phyloP scores from a whole-genome alignment of 129 eudicot genomes.

The Glebionis coronaria region DNA sequence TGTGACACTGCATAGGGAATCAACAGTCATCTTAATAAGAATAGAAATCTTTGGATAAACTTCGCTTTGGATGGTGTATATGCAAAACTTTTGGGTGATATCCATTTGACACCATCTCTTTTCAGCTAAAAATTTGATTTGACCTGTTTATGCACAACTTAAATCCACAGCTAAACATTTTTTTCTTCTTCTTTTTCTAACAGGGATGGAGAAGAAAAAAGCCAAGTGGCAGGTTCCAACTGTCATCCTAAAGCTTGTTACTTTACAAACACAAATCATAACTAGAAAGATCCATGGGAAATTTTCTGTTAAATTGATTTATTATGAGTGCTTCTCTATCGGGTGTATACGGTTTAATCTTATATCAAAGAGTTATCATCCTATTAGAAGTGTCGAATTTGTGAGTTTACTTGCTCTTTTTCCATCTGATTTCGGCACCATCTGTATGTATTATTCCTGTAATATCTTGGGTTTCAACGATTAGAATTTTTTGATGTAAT shows the following conservation, averaged over 20 bases:
- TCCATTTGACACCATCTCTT: too few species aligned
- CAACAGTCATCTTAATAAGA: too few species aligned
- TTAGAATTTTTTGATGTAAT: slow-evolving; percentile 23
- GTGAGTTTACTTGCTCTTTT: slow-evolving; percentile 21
- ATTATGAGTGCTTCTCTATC: slow-evolving; percentile 12
- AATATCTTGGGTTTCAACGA: slow-evolving; percentile 21
- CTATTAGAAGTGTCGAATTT: slow-evolving; percentile 19
- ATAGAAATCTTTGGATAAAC: too few species aligned
- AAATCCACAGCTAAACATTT: neutral
- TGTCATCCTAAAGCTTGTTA: slow-evolving; percentile 43
- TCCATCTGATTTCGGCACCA: slow-evolving; percentile 15
- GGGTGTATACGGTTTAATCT: slow-evolving; percentile 21
- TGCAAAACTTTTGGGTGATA: too few species aligned
- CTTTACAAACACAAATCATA: neutral
- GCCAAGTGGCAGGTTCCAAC: slow-evolving; percentile 84
- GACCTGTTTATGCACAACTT: too few species aligned
- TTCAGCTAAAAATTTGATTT: too few species aligned
- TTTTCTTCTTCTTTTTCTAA: neutral
- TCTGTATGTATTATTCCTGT: slow-evolving; percentile 40
- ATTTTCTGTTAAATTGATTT: slow-evolving; percentile 19
- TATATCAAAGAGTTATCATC: slow-evolving; percentile 10
- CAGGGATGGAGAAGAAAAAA: slow-evolving; percentile 96
- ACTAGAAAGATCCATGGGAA: slow-evolving; percentile 29
- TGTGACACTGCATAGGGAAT: too few species aligned
- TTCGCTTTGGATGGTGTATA: too few species aligned